Evolutionary conservation across 2,329 filamentous ascomycete genomes (phyloP).

Genomic region (Stylonectria norvegica): DNA sequence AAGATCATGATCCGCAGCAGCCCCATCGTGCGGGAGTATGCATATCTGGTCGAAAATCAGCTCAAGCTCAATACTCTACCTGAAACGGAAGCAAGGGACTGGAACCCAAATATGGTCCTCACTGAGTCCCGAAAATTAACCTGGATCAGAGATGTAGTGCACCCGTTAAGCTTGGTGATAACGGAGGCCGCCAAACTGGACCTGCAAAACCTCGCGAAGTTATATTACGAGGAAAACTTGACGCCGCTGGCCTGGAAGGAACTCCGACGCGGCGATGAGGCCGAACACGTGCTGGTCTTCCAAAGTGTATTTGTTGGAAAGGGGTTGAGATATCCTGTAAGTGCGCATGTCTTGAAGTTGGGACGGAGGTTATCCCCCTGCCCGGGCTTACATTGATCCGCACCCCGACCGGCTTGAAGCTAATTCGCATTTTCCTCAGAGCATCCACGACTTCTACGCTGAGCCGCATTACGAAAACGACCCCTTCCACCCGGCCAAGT

Average conservation of each 20-base stretch:
- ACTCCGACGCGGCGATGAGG: constrained; percentile 5
- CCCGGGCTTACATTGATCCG: constrained; percentile 21
- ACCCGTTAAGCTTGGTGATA: constrained; percentile 5
- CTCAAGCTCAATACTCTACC: too few relatives aligned
- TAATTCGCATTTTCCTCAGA: constrained; percentile 22
- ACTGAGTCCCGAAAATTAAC: too few relatives aligned
- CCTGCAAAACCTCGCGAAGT: not conserved
- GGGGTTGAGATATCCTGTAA: too few relatives aligned
- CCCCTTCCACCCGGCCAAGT: constrained; percentile 10
- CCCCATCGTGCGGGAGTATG: constrained; percentile 13
- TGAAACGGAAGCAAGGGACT: too few relatives aligned
- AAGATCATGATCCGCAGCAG: not conserved
- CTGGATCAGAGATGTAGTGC: not conserved
- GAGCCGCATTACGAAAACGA: constrained; percentile 9
- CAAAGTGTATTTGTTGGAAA: too few relatives aligned
- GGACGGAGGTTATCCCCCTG: too few relatives aligned
- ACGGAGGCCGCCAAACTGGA: not conserved
- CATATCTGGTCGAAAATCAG: constrained; percentile 1
- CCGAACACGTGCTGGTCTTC: constrained; percentile 11
- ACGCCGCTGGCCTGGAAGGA: not conserved
- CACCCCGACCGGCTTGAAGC: constrained; percentile 4
- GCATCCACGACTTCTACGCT: constrained; percentile 19
- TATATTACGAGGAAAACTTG: not conserved
- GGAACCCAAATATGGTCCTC: too few relatives aligned
- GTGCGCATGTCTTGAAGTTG: too few relatives aligned